These are phyloP conservation scores for Ophiostoma angusticollis DNA, from an alignment of 2,329 filamentous ascomycete species.

Conservation along the genomic window DNA sequence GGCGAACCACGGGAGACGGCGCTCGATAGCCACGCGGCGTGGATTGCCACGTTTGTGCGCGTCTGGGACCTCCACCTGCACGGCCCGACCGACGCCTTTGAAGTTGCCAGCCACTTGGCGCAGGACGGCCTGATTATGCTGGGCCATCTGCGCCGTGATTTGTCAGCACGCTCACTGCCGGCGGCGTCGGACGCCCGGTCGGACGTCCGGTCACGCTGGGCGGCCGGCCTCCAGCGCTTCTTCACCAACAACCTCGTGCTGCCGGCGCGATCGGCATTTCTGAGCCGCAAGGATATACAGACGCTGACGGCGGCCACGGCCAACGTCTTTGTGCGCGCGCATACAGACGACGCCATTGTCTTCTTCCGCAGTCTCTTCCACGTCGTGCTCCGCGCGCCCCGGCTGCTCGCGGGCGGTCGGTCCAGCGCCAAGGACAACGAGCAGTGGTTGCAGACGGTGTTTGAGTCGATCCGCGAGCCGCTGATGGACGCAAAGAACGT, in stretches of 20 bases:
- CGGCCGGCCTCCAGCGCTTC: constrained; percentile 32
- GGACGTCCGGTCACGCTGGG: constrained; percentile 28
- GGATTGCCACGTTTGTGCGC: constrained; percentile 32
- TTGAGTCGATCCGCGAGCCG: constrained; percentile 20
- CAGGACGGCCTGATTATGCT: constrained; percentile 27
- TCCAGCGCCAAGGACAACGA: constrained; percentile 23
- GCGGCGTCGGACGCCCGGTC: too few species aligned
- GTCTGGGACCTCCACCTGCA: constrained; percentile 45
- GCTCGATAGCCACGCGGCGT: constrained; percentile 26
- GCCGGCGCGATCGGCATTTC: constrained; percentile 35
- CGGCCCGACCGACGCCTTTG: constrained; percentile 30
- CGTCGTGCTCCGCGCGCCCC: constrained; percentile 23
- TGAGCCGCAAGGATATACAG: constrained; percentile 25
- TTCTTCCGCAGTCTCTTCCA: constrained; percentile 34
- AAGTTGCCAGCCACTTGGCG: constrained; percentile 37
- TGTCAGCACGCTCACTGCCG: too few species aligned
- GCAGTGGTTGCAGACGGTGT: constrained; percentile 27
- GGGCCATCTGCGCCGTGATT: constrained; percentile 24
- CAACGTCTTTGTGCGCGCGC: not conserved
- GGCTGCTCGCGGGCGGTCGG: constrained; percentile 20
- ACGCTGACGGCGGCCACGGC: constrained; percentile 1
- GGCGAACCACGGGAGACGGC: not conserved
- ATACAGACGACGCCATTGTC: constrained; percentile 12
- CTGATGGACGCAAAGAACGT: constrained; percentile 12
- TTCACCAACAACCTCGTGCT: constrained; percentile 38